Evolutionary conservation across 805 yeast genomes (phyloP), one percentile per base, ranked within the genome.

Genomic region (Kodamaea leandrae): DNA sequence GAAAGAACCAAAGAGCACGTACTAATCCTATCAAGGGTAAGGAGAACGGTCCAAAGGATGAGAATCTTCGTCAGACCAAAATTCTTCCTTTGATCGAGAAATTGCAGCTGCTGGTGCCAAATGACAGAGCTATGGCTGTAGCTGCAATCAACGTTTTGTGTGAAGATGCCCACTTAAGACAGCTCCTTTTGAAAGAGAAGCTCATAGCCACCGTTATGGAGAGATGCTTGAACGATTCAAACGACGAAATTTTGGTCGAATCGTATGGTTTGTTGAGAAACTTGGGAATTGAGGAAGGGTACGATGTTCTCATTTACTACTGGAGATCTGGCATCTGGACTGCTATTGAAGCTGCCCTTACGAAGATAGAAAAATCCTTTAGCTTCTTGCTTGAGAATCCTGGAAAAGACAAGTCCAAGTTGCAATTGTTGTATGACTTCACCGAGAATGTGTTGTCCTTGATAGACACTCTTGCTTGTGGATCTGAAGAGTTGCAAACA

Each of bases 271-370:
- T 91, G 17, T 64, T 93, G 47, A 76, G 96, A 57, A 88, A 85
- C 55, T 56, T 91, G 42, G 82, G 84, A 2, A 71, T 87, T 39
- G 96, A 87, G 55, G 96, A 89, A 62, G 97, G 96, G 15, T 82
- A 86, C 51, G 95, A 87, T 48, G 75, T 87, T 26, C 79, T 88
- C 19, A 76, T 78, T 15, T 78, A 77, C 58, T 59, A 86, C 40
- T 84, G 95, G 86, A 77, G 97, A 56, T 78, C 80, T 13, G 80
- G 84, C 46, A 78, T 91, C 30, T 82, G 96, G 85, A 68, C 75
- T 0, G 63, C 76, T 19, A 71, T 88, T 29, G 76, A 72, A 35
- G 48, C 58, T 4, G 76, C 81, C 2, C 63, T 86, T 32, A 57
- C 58, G 1, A 81, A 81, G 46, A 72, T 80, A 17, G 57, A 67